phyloP scores from a whole-genome alignment of 164 flowering plant genomes.

The Litsea cubeba region DNA sequence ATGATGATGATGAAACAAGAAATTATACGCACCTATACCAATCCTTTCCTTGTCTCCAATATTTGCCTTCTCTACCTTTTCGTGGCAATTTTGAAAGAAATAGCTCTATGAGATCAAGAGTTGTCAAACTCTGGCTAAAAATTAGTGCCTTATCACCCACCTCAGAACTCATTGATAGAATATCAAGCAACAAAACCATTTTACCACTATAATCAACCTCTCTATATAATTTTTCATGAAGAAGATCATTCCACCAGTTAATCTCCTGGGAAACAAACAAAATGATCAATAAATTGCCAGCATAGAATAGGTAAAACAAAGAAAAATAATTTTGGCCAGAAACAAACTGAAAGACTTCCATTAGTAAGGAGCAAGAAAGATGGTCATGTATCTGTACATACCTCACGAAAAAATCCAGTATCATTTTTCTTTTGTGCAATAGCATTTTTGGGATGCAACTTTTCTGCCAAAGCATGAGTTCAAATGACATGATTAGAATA shows the following conservation, averaged over 20 bases:
- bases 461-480: conserved; percentile 41
- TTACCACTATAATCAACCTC: conserved; percentile 85
- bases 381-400: conserved; percentile 19
- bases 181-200: conserved; percentile 90
- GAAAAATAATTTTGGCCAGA: neutral
- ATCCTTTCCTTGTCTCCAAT: conserved; percentile 87
- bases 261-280: conserved; percentile 34
- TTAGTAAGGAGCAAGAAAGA: neutral
- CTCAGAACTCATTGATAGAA: conserved; percentile 65
- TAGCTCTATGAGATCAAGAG: conserved; percentile 86
- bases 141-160: conserved; percentile 86
- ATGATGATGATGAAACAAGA: too few species aligned
- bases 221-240: conserved; percentile 47
- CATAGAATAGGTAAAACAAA: neutral
- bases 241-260: conserved; percentile 86
- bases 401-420: conserved; percentile 66
- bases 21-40: conserved; percentile 81
- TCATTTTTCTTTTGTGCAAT: conserved; percentile 30
- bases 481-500: neutral
- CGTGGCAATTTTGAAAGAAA: conserved; percentile 75
- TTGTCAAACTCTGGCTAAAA: conserved; percentile 87
- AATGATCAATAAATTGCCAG: neutral
- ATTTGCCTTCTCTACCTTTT: conserved; percentile 54
- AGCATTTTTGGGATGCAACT: conserved; percentile 34
- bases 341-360: neutral